Base-by-base conservation (phyloP, 108 stramenopile genomes). In the Poteriospumella lacustris region DNA sequence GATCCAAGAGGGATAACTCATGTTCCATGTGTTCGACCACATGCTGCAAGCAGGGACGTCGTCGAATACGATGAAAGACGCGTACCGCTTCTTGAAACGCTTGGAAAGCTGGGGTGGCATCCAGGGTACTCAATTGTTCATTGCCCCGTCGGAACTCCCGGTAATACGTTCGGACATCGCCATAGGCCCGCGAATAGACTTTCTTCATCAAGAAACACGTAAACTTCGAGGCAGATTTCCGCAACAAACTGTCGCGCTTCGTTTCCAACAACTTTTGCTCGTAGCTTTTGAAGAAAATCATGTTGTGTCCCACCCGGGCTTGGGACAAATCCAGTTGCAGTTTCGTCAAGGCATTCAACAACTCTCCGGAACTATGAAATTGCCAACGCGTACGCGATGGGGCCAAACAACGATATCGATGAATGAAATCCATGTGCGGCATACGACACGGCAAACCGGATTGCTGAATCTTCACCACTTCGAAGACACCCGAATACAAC, bases 381-480 rank as follows among this genome's bases (percentile, higher is more conserved):
- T n/a, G 5, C 12, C 5, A 73, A 42, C 70, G 36, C 5, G 31
- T 15, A n/a, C 28, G 26, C 12, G 43, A 44, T 52, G 70, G 33
- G 12, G 36, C 15, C 42, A 73, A 24, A 42, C 70, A 73, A 5
- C 70, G 36, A 56, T 42, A 73, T 3, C 70, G 36, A 5, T 34
- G n/a, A 5, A 73, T 5, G 36, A 34, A 73, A 9, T 42, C 36
- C 9, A 33, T 9, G 41, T 73, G 70, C 5, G 28, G 43, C 36
- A 73, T n/a, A 26, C 70, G 3, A 38, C 43, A 73, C 26, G 70
- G 70, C 70, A 73, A 24, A 24, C 70, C 70, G 31, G 70, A 73
- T 34, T 42, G 41, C 42, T 73, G 70, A 42, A 73, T 73, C 41
- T 73, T 73, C 3, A 73, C 70, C 12, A 73, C 70, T 42, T 73